phyloP scores from a whole-genome alignment of 2,329 filamentous ascomycete species.

The Gnomoniopsis sp. region DNA sequence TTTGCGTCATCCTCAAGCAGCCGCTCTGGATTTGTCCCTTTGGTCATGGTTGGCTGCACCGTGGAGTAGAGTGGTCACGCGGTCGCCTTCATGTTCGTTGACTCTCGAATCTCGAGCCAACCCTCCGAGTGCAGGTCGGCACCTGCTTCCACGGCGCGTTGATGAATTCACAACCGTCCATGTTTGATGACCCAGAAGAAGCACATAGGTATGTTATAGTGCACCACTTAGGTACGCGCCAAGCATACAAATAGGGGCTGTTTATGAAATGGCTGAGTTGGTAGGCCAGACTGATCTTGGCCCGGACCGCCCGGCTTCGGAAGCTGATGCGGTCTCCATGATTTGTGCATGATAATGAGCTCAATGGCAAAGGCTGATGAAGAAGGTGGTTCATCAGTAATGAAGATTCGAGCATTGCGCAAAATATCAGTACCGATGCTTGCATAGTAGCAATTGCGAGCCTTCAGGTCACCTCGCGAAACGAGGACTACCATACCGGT shows the following conservation, averaged over 20 bases:
- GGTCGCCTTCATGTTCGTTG: not conserved
- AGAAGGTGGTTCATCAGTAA: not conserved
- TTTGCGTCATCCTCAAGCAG: conserved; percentile 41
- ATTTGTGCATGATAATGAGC: not conserved
- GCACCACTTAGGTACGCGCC: conserved; percentile 20
- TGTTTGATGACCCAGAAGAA: conserved; percentile 23
- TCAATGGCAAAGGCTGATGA: not conserved
- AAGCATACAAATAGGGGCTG: conserved; percentile 21
- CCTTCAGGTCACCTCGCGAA: not conserved
- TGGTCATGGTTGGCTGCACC: conserved; percentile 23
- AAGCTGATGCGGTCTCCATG: not conserved
- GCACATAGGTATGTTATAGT: conserved; percentile 6
- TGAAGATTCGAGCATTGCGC: not conserved
- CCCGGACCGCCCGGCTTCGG: not conserved
- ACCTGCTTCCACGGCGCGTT: conserved; percentile 21
- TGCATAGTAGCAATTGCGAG: not conserved
- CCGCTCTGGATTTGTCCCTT: conserved; percentile 21
- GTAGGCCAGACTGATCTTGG: conserved; percentile 2
- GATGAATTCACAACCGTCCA: conserved; percentile 22
- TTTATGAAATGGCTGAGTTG: conserved; percentile 20
- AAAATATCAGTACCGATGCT: not conserved
- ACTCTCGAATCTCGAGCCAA: not conserved
- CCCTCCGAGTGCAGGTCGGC: conserved; percentile 19
- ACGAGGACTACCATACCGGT: no score
- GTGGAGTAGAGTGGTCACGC: conserved; percentile 20